Evolutionary conservation across 2,329 filamentous ascomycete species (phyloP), one percentile per base, ranked within the genome.

Genomic region (Paecilomyces sp.): DNA sequence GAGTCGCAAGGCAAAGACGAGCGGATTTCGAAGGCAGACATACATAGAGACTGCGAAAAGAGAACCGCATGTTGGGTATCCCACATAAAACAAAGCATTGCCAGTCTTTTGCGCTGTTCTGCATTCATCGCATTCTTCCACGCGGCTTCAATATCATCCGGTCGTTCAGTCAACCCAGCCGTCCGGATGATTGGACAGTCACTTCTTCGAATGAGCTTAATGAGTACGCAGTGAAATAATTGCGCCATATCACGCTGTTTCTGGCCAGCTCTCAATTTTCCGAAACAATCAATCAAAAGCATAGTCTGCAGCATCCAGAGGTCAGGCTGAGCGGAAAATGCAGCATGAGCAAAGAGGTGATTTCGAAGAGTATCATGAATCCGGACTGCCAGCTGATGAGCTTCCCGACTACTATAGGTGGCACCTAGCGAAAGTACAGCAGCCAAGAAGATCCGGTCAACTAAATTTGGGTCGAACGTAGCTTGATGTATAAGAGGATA

Each of bases 11-110:
- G 85, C 2, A 87, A 68, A 1, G 79, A 76, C 0, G 84, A 78
- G 0, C 83, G 79, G 0, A 88, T 76, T 64, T 87, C 85, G 56
- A 87, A 87, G 0, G 84, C 83, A 1, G 83, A 87, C 84, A 87
- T 87, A 70, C 85, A 87, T 0, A 88, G 77, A 3, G 83, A 85
- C 66, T 87, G 85, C n/a, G 83, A 86, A 68, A 87, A 87, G 0
- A 87, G 74, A 0, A 87, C 83, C 0, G 85, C 84, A 61, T 87
- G 84, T 58, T 87, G 84, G 0, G 83, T 85, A 63, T 87, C 85
- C 85, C 85, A 87, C 75, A 87, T 83, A 67, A 88, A 88, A 66
- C 84, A 87, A 4, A 85, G 74, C 47, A 86, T 77, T 0, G 84
- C 83, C 0, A 85, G 71, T 73, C 84, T 79, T 69, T 86, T 86